A percentile compares a stretch with the other conserved stretches of the same genome.
Evolutionary conservation across 2,329 filamentous ascomycete species (phyloP).

Genomic region (Botrytis aclada): DNA sequence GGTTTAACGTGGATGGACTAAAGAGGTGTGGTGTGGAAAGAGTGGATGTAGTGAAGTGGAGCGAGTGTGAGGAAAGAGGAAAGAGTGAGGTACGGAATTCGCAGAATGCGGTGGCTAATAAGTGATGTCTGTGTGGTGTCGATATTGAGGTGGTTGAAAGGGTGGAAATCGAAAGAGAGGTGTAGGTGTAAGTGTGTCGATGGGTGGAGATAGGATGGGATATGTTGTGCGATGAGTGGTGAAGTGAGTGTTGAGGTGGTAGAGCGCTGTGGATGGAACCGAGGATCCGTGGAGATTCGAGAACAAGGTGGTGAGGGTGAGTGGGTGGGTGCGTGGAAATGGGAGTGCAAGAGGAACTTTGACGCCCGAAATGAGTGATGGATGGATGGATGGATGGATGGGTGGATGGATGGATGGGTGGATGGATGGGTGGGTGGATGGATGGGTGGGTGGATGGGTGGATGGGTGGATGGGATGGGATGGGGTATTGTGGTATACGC

Average conservation of each 20-base stretch:
- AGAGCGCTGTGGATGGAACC: neutral
- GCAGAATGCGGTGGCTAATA: neutral
- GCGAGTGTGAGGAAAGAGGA: neutral
- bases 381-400: too few species aligned
- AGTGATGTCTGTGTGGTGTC: neutral
- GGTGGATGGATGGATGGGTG: too few species aligned
- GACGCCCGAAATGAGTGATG: neutral
- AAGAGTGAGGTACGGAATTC: neutral
- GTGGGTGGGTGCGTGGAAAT: neutral
- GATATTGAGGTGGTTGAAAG: neutral
- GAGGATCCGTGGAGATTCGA: neutral
- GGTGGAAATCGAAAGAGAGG: neutral
- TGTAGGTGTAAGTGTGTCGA: neutral
- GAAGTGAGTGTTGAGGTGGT: neutral
- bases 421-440: too few species aligned
- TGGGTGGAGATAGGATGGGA: neutral
- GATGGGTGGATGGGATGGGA: neutral
- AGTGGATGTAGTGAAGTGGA: conserved; percentile 1
- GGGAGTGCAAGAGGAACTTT: neutral
- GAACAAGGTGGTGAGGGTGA: neutral
- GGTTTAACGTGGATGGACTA: neutral
- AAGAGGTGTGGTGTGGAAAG: neutral
- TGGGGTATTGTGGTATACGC: neutral
- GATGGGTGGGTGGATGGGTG: too few species aligned
- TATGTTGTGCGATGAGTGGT: neutral